These are phyloP conservation scores for Xylaria sp. DNA, from an alignment of 2,329 filamentous ascomycete species.

Conservation along the genomic window DNA sequence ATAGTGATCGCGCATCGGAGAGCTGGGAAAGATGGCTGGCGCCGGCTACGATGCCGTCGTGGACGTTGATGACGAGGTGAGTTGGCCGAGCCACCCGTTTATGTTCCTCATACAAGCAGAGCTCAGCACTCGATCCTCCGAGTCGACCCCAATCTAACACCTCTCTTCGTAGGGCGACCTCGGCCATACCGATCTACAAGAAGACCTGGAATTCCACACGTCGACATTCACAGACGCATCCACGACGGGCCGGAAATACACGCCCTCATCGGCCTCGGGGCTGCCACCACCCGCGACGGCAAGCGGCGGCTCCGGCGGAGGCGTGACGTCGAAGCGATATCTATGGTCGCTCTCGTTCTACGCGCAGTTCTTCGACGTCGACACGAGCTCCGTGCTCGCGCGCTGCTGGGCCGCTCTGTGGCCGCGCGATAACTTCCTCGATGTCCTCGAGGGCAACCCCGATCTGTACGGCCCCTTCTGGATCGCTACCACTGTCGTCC, in stretches of 20 bases:
- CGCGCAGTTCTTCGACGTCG: constrained; percentile 97
- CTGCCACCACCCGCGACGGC: constrained; percentile 68
- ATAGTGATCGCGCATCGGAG: constrained; percentile 7
- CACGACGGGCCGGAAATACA: constrained; percentile 63
- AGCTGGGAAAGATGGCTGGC: constrained; percentile 71
- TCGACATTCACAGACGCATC: constrained; percentile 79
- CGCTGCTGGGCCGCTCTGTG: constrained; percentile 91
- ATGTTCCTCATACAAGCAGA: too few relatives aligned
- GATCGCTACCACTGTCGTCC: constrained; percentile 97
- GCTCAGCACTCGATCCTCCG: background rate
- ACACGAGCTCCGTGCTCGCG: constrained; percentile 87
- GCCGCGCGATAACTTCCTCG: constrained; percentile 93
- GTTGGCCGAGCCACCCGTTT: constrained; percentile 29
- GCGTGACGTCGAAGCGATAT: constrained; percentile 75
- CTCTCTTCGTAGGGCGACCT: constrained; percentile 78
- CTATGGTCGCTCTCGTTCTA: constrained; percentile 96
- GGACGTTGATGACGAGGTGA: constrained; percentile 94
- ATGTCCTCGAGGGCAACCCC: constrained; percentile 95
- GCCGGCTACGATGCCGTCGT: constrained; percentile 97
- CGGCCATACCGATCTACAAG: constrained; percentile 96
- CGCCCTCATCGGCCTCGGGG: constrained; percentile 57
- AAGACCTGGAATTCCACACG: constrained; percentile 98
- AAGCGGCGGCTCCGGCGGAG: constrained; percentile 48
- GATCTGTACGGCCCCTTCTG: constrained; percentile 97
- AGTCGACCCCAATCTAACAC: background rate